Evolutionary conservation across 2,329 filamentous ascomycete species (phyloP).

Genomic region (Xylariaceae sp.): DNA sequence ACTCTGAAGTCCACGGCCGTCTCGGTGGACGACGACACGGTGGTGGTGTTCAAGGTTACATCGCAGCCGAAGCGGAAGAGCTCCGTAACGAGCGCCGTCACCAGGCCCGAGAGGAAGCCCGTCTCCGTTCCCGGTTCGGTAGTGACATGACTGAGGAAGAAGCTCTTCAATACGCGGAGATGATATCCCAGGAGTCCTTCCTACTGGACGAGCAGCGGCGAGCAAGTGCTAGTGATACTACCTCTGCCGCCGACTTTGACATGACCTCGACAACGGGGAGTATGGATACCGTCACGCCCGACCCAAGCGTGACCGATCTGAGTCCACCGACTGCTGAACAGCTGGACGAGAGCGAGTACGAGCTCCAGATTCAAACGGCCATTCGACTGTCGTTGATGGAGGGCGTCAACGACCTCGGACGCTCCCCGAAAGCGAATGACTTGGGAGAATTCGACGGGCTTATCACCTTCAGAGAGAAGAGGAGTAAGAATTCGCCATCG

Average conservation of each 20-base stretch:
- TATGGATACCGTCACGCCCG: conserved; percentile 48
- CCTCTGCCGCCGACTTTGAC: conserved; percentile 45
- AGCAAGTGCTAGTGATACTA: conserved; percentile 43
- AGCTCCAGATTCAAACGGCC: conserved; percentile 57
- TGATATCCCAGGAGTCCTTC: conserved; percentile 59
- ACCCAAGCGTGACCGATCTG: conserved; percentile 44
- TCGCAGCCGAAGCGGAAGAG: conserved; percentile 78
- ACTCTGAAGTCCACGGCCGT: conserved; percentile 55
- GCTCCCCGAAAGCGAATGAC: conserved; percentile 41
- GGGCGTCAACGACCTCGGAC: conserved; percentile 42
- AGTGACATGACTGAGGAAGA: conserved; percentile 62
- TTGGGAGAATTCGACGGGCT: conserved; percentile 47
- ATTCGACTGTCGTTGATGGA: conserved; percentile 58
- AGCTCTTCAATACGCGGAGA: conserved; percentile 57
- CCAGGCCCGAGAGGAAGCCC: conserved; percentile 60
- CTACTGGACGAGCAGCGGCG: conserved; percentile 52
- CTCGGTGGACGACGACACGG: conserved; percentile 49
- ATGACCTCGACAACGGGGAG: conserved; percentile 32
- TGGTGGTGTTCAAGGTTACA: conserved; percentile 71
- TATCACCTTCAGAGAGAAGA: conserved; percentile 44
- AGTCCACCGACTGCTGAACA: conserved; percentile 30
- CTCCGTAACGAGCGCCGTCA: conserved; percentile 67
- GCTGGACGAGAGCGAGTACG: conserved; percentile 49
- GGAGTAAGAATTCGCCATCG: conserved; percentile 36
- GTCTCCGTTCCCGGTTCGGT: conserved; percentile 75